Evolutionary conservation across 2,329 filamentous ascomycete genomes (phyloP).

Genomic region (Hypoxylon sp.): DNA sequence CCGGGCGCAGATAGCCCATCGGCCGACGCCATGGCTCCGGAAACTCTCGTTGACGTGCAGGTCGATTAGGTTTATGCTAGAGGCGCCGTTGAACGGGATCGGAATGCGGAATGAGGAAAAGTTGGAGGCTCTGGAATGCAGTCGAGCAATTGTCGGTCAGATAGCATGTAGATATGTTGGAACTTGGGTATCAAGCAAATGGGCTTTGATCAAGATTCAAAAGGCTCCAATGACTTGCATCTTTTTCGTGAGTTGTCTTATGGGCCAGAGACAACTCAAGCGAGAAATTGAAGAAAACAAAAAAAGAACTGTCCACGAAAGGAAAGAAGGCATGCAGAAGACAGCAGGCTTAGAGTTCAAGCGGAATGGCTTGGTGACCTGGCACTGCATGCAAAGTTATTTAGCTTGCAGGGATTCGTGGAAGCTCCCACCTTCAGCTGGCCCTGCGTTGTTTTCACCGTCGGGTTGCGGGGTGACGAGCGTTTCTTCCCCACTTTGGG

Average conservation of each 20-base stretch:
- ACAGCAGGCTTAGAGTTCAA: constrained; percentile 11
- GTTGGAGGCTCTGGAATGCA: constrained; percentile 38
- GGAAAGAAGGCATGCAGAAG: constrained; percentile 26
- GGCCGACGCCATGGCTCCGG: constrained; percentile 72
- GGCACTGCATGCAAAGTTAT: constrained; percentile 47
- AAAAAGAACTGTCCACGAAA: constrained; percentile 22
- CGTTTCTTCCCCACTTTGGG: constrained; percentile 20
- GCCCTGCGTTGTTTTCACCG: constrained; percentile 44
- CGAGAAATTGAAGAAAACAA: constrained; percentile 19
- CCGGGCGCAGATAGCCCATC: constrained; percentile 77
- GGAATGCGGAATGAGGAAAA: constrained; percentile 42
- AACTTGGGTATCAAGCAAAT: constrained; percentile 32
- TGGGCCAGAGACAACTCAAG: constrained; percentile 11
- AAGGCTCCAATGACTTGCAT: constrained; percentile 29
- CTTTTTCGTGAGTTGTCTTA: constrained; percentile 19
- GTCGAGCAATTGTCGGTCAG: constrained; percentile 16
- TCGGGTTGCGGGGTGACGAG: constrained; percentile 49
- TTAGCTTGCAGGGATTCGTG: constrained; percentile 34
- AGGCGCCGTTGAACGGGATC: constrained; percentile 16
- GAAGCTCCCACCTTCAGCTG: constrained; percentile 41
- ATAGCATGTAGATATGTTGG: constrained; percentile 4
- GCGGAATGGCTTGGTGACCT: constrained; percentile 48
- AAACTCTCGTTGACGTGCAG: constrained; percentile 45
- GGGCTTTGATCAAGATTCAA: constrained; percentile 23
- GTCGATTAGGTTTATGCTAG: constrained; percentile 20